Base-by-base conservation (phyloP, 257 asterid genomes). In the Paulownia fortunei region DNA sequence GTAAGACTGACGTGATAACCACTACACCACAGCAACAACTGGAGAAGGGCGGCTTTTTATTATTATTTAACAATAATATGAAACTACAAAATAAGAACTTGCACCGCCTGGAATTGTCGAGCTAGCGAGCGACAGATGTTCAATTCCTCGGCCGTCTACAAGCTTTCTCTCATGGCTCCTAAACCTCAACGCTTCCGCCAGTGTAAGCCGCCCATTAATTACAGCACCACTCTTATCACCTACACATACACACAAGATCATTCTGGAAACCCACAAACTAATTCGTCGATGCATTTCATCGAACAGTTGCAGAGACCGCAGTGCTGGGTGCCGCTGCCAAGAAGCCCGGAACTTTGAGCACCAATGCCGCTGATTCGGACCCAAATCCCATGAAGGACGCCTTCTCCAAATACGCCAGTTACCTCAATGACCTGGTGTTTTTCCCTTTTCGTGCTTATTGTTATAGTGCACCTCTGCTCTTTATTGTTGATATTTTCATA, bases 1-100 rank as follows among this genome's bases (percentile, higher is more conserved):
- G 98, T 79, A 84, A 84, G 72, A 63, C 91, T 80, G 84, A 84
- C 91, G 86, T 87, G 91, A 84, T 87, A 82, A 87, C 91, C 91
- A 80, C 91, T 87, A 82, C 91, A 84, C 91, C 84, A 87, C 91
- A 84, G 87, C 83, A 80, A 87, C 87, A 54, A 7, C 3, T 2
- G 11, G 58, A 16, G 8, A n/a, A 2, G 3, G 0, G 2, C 0
- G 12, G 3, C 27, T 10, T 61, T 44, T 15, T 13, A 3, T n/a
- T 5, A 16, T 41, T 23, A 1, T 15, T 16, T 3, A 5, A 26
- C 19, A 3, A 3, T n/a, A n/a, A n/a, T n/a, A n/a, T n/a, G n/a
- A 11, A 24, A 16, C 5, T 10, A 36, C 24, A 4, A 0, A 18
- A 58, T 60, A 59, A 41, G 9, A 23, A 23, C 2, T 2, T 13